Base-by-base conservation (phyloP, 805 yeast genomes). In the Ogataea angusta region DNA sequence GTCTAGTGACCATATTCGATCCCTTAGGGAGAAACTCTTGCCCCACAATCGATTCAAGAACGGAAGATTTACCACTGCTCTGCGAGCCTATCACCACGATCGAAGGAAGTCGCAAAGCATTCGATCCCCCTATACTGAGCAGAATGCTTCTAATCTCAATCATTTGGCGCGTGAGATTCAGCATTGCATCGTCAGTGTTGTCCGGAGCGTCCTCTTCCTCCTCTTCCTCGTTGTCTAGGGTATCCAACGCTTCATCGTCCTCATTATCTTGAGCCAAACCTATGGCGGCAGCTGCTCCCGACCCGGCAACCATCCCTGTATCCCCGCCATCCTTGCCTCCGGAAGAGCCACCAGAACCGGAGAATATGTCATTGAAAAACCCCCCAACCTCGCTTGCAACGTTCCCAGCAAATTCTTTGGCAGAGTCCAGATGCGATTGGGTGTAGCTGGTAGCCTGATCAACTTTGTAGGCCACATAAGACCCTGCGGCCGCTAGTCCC, bases 31-130 rank as follows among this genome's bases (percentile, higher is more conserved):
- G 68, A 52, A 93, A 93, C 60, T 93, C 97, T 53, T 86, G 95
- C n/a, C 99, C 99, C 5, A 93, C 99, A 43, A 93, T 85, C 6
- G 96, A 78, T 62, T 93, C 99, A 34, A 93, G 72, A 1, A 93
- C 99, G 1, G 98, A 91, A 0, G 97, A 88, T 62, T 93, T 93
- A 32, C 99, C 99, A 30, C 96, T 86, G 6, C 95, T 85, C 67
- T 93, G 99, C 1, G 98, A 91, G 0, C 99, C 99, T 47, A 93
- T 78, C 2, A 93, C 99, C 22, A 93, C 98, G 53, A 93, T 93
- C 0, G 97, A 85, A 2, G 99, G 99, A 30, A 93, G 69, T 51
- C 82, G 86, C 35, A 93, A 69, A 10, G 87, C 76, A 26, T 87
- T 88, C 5, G 83, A 68, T 0, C 77, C 69, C 53, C 88, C 93